Conservation (phyloP, 148 eudicot genomes). For the Oxyria digyna region DNA sequence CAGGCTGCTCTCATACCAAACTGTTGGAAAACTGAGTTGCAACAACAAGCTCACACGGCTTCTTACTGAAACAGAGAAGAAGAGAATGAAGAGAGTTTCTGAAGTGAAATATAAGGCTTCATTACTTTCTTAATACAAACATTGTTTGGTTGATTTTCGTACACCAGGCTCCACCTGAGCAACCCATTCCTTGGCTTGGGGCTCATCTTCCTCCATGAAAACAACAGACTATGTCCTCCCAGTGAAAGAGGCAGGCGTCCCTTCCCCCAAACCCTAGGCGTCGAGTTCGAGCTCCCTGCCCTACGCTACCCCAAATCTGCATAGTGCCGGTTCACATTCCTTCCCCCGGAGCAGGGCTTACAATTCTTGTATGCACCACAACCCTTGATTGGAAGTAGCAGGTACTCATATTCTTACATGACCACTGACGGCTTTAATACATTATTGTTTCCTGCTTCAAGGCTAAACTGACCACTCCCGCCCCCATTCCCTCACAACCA, state of each 20-base stretch:
- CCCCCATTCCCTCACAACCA: too few species aligned
- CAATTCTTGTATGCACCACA: conserved; percentile 79
- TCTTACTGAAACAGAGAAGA: too few species aligned
- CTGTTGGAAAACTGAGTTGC: too few species aligned
- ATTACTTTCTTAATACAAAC: too few species aligned
- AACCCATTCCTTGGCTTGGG: conserved; percentile 95
- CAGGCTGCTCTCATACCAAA: too few species aligned
- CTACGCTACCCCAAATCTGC: conserved; percentile 50
- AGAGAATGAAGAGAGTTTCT: too few species aligned
- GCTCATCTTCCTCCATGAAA: conserved; percentile 78
- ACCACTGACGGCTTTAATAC: conserved; percentile 57
- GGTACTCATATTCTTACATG: conserved; percentile 29
- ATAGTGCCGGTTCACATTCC: conserved; percentile 22
- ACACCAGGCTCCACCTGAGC: conserved; percentile 99
- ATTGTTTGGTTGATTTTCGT: too few species aligned
- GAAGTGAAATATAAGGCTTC: too few species aligned
- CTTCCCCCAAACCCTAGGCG: conserved; percentile 46
- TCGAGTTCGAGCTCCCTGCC: conserved; percentile 43
- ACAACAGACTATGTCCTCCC: conserved; percentile 62
- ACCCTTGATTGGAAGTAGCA: conserved; percentile 41
- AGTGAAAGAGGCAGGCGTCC: conserved; percentile 74
- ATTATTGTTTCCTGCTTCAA: conserved; percentile 51
- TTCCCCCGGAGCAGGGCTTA: conserved; percentile 70
- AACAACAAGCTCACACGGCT: too few species aligned
- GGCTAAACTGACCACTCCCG: too few species aligned